These are phyloP conservation scores for Lomentospora prolificans DNA, from an alignment of 2,329 filamentous ascomycete species.

Conservation along the genomic window DNA sequence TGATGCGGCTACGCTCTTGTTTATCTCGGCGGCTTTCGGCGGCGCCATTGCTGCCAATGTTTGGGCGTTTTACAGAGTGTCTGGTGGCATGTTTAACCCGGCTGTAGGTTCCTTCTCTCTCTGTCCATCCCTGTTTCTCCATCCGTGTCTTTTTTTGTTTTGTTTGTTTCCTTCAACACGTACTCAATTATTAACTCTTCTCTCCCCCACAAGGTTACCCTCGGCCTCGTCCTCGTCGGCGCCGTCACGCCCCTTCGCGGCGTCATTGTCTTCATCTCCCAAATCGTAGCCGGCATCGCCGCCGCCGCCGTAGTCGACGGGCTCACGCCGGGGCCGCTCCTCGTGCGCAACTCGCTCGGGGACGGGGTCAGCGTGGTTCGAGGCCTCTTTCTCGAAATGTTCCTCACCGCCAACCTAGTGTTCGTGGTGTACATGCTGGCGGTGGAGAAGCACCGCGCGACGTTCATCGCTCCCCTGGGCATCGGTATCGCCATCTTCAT, in stretches of 20 bases:
- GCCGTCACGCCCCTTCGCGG: slow-evolving; percentile 44
- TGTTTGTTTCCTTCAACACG: neutral
- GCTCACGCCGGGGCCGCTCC: slow-evolving; percentile 46
- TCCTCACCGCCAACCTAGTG: slow-evolving; percentile 53
- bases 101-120: slow-evolving; percentile 26
- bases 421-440: slow-evolving; percentile 61
- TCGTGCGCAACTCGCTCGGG: slow-evolving; percentile 46
- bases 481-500: slow-evolving; percentile 65
- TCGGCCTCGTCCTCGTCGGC: slow-evolving; percentile 50
- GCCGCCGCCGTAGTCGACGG: slow-evolving; percentile 47
- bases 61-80: slow-evolving; percentile 47
- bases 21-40: slow-evolving; percentile 40
- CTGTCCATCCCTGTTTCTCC: neutral
- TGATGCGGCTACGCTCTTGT: slow-evolving; percentile 24
- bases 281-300: slow-evolving; percentile 49
- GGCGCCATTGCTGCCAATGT: slow-evolving; percentile 41
- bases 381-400: slow-evolving; percentile 58
- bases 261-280: slow-evolving; percentile 41
- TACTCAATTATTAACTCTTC: neutral
- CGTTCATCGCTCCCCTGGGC: slow-evolving; percentile 60
- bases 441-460: slow-evolving; percentile 63
- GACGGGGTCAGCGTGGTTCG: slow-evolving; percentile 40
- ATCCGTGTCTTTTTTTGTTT: slow-evolving; percentile 5
- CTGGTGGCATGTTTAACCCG: slow-evolving; percentile 41
- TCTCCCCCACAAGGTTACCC: slow-evolving; percentile 31